phyloP scores from a whole-genome alignment of 1,139 yeast species.

The Lodderomyces oxycetoniae region DNA sequence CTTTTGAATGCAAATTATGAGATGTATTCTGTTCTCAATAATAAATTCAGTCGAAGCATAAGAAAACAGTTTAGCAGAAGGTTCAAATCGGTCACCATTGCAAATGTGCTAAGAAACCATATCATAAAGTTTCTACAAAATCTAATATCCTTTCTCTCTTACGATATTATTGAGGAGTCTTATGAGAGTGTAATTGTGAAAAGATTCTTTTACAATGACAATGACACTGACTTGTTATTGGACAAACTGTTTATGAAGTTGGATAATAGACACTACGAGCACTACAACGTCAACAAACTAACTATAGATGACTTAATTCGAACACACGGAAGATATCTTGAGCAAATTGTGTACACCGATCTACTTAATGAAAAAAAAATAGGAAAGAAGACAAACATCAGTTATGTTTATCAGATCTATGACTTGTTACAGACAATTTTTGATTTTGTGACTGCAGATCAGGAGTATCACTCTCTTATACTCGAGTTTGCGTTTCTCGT shows the following conservation, averaged over 20 bases:
- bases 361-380: constrained; percentile 29
- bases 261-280: constrained; percentile 2
- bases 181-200: constrained; percentile 22
- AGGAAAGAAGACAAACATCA: constrained; percentile 38
- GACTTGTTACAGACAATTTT: constrained; percentile 37
- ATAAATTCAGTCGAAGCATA: background rate
- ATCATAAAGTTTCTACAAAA: constrained; percentile 43
- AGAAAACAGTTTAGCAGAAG: constrained; percentile 1
- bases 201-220: constrained; percentile 19
- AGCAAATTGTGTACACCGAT: constrained; percentile 35
- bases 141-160: constrained; percentile 40
- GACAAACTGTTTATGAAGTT: constrained; percentile 10
- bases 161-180: constrained; percentile 46
- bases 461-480: constrained; percentile 29
- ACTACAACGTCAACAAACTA: constrained; percentile 22
- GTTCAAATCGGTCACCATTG: constrained; percentile 12
- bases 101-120: constrained; percentile 34
- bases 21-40: background rate
- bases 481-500: background rate
- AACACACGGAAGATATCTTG: constrained; percentile 39
- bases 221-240: constrained; percentile 10
- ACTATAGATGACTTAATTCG: constrained; percentile 47
- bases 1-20: constrained; percentile 41
- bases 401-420: constrained; percentile 45
- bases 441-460: constrained; percentile 41